Evolutionary conservation across 2,329 filamentous ascomycete species (phyloP).

Genomic region (Parafenestella ontariensis): DNA sequence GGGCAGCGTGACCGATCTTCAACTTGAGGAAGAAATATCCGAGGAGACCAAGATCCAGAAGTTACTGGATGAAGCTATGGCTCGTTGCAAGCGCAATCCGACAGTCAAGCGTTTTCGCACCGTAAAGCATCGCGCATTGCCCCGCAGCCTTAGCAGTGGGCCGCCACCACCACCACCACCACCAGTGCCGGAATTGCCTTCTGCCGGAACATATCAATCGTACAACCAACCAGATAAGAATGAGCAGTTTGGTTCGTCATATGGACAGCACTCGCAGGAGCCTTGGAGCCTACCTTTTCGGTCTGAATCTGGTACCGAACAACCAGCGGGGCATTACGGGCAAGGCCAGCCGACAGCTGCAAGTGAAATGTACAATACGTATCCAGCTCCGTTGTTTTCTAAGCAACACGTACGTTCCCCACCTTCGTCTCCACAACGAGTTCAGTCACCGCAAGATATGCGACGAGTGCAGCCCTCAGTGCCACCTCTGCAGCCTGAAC

Average conservation of each 20-base stretch:
- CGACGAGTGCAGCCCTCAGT: constrained; percentile 7
- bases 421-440: background rate
- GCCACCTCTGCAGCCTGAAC: background rate
- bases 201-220: background rate
- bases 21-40: constrained; percentile 20
- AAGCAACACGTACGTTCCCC: constrained; percentile 3
- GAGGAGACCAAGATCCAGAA: constrained; percentile 31
- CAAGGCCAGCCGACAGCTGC: background rate
- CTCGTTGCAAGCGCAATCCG: constrained; percentile 29
- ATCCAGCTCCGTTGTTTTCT: background rate
- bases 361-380: background rate
- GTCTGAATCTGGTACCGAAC: background rate
- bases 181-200: constrained; percentile 4
- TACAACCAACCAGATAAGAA: background rate
- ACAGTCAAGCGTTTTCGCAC: constrained; percentile 27
- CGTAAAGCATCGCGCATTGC: constrained; percentile 14
- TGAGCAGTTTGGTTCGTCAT: background rate
- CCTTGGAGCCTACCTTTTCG: constrained; percentile 9
- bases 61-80: constrained; percentile 26
- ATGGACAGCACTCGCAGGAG: constrained; percentile 5
- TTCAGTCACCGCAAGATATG: constrained; percentile 2
- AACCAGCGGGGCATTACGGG: background rate
- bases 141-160: constrained; percentile 3
- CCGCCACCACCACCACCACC: constrained; percentile 1
- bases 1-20: constrained; percentile 26